Base-by-base conservation (phyloP, 345 rosid genomes). In the Balakata baccata region DNA sequence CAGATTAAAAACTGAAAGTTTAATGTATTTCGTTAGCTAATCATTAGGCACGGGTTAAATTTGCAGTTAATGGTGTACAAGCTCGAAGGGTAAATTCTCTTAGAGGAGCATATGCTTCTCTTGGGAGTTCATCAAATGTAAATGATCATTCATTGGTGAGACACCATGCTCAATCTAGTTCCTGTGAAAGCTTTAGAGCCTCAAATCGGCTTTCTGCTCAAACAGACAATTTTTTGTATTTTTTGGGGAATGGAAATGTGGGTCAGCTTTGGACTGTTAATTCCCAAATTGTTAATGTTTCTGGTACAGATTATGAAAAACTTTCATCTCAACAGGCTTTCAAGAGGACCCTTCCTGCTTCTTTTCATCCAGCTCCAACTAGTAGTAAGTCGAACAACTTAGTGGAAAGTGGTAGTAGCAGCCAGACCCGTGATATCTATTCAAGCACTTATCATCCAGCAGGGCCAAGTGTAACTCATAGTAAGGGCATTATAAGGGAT, bases 291-390 rank as follows among this genome's bases (percentile, higher is more conserved):
- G 80, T 88, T 74, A 87, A 79, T 80, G 87, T 60, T 74, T 74
- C 81, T 72, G 84, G 72, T 72, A 64, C 71, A 61, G 88, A 84
- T 66, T 74, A 79, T 79, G 97, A 87, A 78, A 90, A 80, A 65
- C 64, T 81, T 76, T 75, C 90, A 37, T 88, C 93, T 52, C 90
- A 87, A 25, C 88, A 86, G 77, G 93, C 86, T 78, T 60, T 84
- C 49, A 86, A 78, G 81, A 86, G 93, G 84, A 84, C 86, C 54
- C 84, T 81, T 77, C 90, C 92, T 46, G 50, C 83, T 54, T 66
- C 90, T 72, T 29, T 84, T 68, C 82, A 46, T 74, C 76, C 78
- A 37, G 77, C 81, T 68, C 75, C 74, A 47, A 75, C 75, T 49
- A 79, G 72, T 70, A 64, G 69, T 25, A 83, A 78, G 79, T 64